Evolutionary conservation across 2,329 filamentous ascomycete species (phyloP).

Genomic region (Didymella keratinophila): DNA sequence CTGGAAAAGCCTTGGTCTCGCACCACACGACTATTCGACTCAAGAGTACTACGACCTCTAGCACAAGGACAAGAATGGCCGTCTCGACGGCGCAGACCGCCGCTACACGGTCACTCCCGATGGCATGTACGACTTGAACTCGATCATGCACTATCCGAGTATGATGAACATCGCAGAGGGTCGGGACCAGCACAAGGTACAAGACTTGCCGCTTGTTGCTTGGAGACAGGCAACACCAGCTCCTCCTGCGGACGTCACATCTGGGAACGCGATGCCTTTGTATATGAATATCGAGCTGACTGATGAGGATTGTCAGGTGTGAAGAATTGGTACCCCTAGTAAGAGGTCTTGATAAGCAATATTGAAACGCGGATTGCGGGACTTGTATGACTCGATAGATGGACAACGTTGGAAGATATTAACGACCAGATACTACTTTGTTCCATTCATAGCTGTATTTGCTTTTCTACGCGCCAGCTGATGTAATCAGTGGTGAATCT

Average conservation of each 20-base stretch:
- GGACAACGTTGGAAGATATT: too few species aligned
- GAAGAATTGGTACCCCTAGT: slow-evolving; percentile 8
- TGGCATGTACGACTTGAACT: slow-evolving; percentile 6
- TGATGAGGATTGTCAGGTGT: neutral
- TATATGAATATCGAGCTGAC: neutral
- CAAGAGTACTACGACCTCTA: neutral
- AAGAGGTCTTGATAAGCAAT: neutral
- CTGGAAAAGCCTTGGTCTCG: neutral
- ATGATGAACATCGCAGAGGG: neutral
- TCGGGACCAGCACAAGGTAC: neutral
- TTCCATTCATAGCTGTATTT: too few species aligned
- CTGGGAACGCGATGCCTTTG: slow-evolving; percentile 3
- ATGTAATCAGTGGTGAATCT: too few species aligned
- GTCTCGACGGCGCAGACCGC: neutral
- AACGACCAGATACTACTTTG: too few species aligned
- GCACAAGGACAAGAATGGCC: neutral
- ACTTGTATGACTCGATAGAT: neutral
- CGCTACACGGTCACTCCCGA: slow-evolving; percentile 2
- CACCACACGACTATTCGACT: slow-evolving; percentile 1
- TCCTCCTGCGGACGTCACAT: neutral
- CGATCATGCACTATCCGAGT: slow-evolving; percentile 20
- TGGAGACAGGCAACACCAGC: neutral
- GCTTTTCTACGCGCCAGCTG: too few species aligned
- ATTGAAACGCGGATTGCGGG: too few species aligned
- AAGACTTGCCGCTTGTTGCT: neutral